These are phyloP conservation scores for Colletotrichum liaoningense DNA, from an alignment of 2,329 filamentous ascomycete genomes.

Conservation along the genomic window DNA sequence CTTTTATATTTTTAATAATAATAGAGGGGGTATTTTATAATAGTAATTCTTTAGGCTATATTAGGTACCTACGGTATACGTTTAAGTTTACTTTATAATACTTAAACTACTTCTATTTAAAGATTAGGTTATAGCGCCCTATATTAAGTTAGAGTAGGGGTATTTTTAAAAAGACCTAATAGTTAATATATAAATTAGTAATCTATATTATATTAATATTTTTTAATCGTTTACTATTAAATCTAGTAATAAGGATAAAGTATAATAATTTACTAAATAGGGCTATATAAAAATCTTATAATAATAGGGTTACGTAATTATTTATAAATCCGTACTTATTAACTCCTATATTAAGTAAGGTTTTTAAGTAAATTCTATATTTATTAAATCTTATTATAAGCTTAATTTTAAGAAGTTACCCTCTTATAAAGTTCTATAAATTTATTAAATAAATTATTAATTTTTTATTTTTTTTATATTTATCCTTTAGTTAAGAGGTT, in stretches of 20 bases:
- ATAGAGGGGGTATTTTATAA: too few relatives aligned
- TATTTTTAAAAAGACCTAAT: neutral
- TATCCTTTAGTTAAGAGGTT: too few relatives aligned
- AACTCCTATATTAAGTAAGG: too few relatives aligned
- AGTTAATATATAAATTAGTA: neutral
- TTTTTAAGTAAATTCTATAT: too few relatives aligned
- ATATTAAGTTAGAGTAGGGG: neutral
- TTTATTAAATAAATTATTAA: too few relatives aligned
- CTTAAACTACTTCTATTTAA: neutral
- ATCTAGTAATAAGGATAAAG: neutral
- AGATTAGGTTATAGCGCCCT: neutral
- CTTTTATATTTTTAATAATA: neutral
- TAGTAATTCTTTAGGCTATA: too few relatives aligned
- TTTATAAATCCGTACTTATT: neutral
- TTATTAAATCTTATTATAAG: neutral
- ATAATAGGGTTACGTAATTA: neutral
- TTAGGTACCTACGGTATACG: too few relatives aligned
- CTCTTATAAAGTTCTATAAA: too few relatives aligned
- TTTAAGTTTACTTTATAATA: neutral
- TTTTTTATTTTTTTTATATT: too few relatives aligned
- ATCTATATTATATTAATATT: neutral
- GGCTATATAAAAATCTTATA: neutral
- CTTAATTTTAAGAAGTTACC: too few relatives aligned
- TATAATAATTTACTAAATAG: neutral
- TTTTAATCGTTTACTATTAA: neutral